A percentile compares a stretch with the other conserved stretches of the same genome.
Evolutionary conservation across 2,329 filamentous ascomycete species (phyloP).

Genomic region (Neospermospora avenae): DNA sequence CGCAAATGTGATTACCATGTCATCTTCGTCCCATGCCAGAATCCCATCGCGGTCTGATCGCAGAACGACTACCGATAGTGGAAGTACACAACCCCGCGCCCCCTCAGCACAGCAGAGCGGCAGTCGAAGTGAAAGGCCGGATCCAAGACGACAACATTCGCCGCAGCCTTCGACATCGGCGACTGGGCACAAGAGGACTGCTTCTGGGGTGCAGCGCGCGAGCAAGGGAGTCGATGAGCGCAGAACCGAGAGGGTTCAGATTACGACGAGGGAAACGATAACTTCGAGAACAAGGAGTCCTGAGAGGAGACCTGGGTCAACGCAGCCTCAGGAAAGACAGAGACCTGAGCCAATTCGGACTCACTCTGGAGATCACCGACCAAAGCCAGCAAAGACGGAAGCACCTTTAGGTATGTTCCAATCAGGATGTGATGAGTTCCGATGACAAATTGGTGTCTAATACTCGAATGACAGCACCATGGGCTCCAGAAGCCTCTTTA

Average conservation of each 20-base stretch:
- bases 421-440: background rate
- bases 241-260: slow-evolving; percentile 53
- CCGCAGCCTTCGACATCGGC: slow-evolving; percentile 24
- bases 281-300: slow-evolving; percentile 59
- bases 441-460: slow-evolving; percentile 4
- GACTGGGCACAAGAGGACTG: slow-evolving; percentile 51
- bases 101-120: slow-evolving; percentile 27
- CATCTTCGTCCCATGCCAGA: slow-evolving; percentile 33
- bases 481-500: slow-evolving; percentile 78
- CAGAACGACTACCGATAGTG: slow-evolving; percentile 31
- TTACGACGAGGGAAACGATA: slow-evolving; percentile 62
- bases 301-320: slow-evolving; percentile 35
- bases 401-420: slow-evolving; percentile 44
- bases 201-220: slow-evolving; percentile 52
- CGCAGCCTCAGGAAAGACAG: slow-evolving; percentile 21
- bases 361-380: slow-evolving; percentile 28
- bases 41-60: slow-evolving; percentile 33
- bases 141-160: slow-evolving; percentile 28
- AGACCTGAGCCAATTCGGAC: slow-evolving; percentile 27
- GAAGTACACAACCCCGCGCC: slow-evolving; percentile 30
- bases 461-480: slow-evolving; percentile 44
- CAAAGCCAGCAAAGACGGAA: slow-evolving; percentile 43
- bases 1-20: slow-evolving; percentile 34
- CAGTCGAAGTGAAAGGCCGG: slow-evolving; percentile 27
- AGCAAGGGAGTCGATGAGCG: slow-evolving; percentile 45